Conservation (phyloP, 176 grass and related monocot species). For the Lolium multiflorum region DNA sequence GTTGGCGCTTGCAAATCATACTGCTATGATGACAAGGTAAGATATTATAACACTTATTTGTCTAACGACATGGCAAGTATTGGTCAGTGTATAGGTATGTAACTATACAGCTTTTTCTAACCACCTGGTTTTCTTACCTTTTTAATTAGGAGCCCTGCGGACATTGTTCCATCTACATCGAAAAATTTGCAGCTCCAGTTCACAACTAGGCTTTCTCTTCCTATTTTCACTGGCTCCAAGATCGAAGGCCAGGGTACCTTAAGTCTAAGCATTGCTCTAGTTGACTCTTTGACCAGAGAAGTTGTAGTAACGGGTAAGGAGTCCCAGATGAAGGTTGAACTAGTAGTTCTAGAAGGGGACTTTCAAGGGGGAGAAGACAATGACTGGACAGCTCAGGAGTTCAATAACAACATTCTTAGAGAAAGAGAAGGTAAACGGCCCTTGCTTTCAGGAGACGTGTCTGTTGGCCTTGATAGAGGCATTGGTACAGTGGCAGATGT, state of each 20-base stretch:
- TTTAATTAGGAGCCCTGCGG: conserved; percentile 57
- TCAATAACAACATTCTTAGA: conserved; percentile 85
- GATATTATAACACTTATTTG: background rate
- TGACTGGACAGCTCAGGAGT: conserved; percentile 79
- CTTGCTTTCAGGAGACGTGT: conserved; percentile 80
- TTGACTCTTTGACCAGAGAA: conserved; percentile 60
- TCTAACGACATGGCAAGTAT: background rate
- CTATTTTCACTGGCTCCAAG: conserved; percentile 90
- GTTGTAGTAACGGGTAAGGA: conserved; percentile 52
- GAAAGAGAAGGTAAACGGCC: conserved; percentile 87
- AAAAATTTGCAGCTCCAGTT: conserved; percentile 78
- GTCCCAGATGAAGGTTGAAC: conserved; percentile 74
- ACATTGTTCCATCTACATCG: conserved; percentile 51
- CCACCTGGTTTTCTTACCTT: conserved; percentile 43
- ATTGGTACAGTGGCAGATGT: conserved; percentile 69
- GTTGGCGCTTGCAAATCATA: conserved; percentile 76
- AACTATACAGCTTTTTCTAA: conserved; percentile 34
- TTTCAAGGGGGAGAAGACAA: conserved; percentile 74
- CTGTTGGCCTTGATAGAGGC: conserved; percentile 62
- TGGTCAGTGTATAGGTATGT: conserved; percentile 8
- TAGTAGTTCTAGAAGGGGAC: conserved; percentile 91
- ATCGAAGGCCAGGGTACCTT: conserved; percentile 82
- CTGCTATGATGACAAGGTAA: conserved; percentile 63
- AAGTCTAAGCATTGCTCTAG: conserved; percentile 58
- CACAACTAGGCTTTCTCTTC: conserved; percentile 82